Conservation (phyloP, 805 yeast species). For the Saccharomycopsis schoenii region DNA sequence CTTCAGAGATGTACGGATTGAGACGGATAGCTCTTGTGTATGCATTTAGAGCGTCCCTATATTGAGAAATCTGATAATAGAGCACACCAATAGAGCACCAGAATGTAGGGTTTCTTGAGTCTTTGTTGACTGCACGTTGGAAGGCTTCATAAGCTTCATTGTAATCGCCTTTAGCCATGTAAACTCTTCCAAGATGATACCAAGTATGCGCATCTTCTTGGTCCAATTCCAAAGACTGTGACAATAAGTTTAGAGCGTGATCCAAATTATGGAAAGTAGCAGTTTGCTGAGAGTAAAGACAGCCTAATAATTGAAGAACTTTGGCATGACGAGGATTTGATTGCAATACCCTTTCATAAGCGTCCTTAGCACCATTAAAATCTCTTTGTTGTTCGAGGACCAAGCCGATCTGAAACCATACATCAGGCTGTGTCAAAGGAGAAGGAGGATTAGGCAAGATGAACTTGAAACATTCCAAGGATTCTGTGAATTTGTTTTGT, state of each 20-base stretch:
- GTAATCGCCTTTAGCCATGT: constrained; percentile 92
- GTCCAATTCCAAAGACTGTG: constrained; percentile 85
- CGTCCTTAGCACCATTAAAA: constrained; percentile 85
- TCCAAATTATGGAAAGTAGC: constrained; percentile 70
- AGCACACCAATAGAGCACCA: constrained; percentile 96
- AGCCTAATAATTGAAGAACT: constrained; percentile 91
- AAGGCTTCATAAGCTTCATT: constrained; percentile 96
- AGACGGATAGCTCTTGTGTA: constrained; percentile 93
- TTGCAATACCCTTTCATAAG: constrained; percentile 83
- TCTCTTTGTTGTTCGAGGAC: constrained; percentile 92
- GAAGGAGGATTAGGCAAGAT: constrained; percentile 87
- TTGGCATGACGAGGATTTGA: constrained; percentile 93
- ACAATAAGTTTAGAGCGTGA: constrained; percentile 68
- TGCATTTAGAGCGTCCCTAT: constrained; percentile 94
- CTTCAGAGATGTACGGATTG: constrained; percentile 93
- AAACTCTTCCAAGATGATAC: constrained; percentile 94
- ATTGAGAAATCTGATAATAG: constrained; percentile 92
- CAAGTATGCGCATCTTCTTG: constrained; percentile 90
- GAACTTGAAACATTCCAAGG: constrained; percentile 90
- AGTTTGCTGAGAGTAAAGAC: constrained; percentile 74
- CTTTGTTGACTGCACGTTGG: constrained; percentile 97
- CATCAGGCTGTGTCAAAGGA: constrained; percentile 92
- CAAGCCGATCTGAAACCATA: constrained; percentile 97
- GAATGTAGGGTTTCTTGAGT: constrained; percentile 93
- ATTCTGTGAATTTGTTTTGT: constrained; percentile 77